Percentiles rank a stretch among this genome's conserved stretches.
Evolutionary conservation across 192 early-diverging fungal genomes (phyloP).

Genomic region (Rhizoclosmatium globosum): DNA sequence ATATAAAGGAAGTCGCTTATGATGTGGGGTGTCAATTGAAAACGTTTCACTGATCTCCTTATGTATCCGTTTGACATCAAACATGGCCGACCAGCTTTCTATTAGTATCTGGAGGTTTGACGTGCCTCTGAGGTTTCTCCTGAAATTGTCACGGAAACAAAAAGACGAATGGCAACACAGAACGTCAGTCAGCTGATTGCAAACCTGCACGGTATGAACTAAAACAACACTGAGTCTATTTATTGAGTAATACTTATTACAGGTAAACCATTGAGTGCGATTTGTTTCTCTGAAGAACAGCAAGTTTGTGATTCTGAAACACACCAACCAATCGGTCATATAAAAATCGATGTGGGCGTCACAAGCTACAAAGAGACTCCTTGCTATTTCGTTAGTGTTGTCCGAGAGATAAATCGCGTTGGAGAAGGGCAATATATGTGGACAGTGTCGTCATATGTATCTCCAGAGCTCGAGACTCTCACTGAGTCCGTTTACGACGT

Average conservation of each 20-base stretch:
- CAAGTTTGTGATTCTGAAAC: background rate
- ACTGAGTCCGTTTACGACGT: conserved; percentile 27
- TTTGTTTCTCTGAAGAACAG: conserved; percentile 28
- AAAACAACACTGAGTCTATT: background rate
- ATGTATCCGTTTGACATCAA: conserved; percentile 20
- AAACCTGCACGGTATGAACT: background rate
- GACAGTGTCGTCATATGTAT: conserved; percentile 25
- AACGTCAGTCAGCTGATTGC: background rate
- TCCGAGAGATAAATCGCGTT: conserved; percentile 4
- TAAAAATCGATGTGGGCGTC: conserved; percentile 7
- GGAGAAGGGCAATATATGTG: background rate
- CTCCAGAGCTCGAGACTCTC: conserved; percentile 18
- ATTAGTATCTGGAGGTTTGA: background rate
- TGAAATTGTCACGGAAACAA: background rate
- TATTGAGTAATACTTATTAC: background rate
- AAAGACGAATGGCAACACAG: background rate
- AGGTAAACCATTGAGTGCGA: background rate
- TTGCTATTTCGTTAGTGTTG: conserved; percentile 33
- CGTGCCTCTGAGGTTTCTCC: background rate
- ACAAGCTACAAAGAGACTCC: conserved; percentile 3
- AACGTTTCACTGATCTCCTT: conserved; percentile 4
- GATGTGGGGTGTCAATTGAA: background rate
- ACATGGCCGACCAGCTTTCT: background rate
- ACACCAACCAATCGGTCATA: conserved; percentile 9
- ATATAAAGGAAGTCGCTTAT: background rate